These are phyloP conservation scores for Ambrosia artemisiifolia DNA, from an alignment of 129 eudicot species.

Conservation along the genomic window DNA sequence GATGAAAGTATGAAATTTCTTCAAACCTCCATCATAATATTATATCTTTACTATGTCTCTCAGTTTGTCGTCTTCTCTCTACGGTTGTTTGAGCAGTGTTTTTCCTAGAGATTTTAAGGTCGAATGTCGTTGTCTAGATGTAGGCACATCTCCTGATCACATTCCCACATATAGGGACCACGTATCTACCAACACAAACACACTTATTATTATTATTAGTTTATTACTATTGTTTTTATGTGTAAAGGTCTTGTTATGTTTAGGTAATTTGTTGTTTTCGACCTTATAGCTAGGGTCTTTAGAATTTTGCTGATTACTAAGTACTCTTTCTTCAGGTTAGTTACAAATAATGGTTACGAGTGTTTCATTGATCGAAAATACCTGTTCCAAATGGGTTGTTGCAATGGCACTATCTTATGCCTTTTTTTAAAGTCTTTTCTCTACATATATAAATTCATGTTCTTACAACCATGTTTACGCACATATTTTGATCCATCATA, in stretches of 20 bases:
- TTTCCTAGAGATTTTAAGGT: constrained; percentile 51
- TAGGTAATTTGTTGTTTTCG: constrained; percentile 42
- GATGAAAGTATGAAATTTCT: constrained; percentile 7
- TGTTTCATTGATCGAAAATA: neutral
- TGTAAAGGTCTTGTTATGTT: constrained; percentile 16
- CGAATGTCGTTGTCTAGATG: constrained; percentile 48
- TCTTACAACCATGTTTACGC: constrained; percentile 29
- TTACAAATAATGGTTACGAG: no score
- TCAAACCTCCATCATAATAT: constrained; percentile 22
- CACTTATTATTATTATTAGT: neutral
- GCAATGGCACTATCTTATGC: constrained; percentile 29
- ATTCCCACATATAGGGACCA: constrained; percentile 24
- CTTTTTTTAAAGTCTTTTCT: constrained; percentile 14
- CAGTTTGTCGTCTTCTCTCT: neutral
- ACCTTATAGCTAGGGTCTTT: neutral
- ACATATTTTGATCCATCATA: neutral
- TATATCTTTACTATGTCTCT: constrained; percentile 1
- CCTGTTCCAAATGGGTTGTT: constrained; percentile 21
- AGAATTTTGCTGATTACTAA: neutral
- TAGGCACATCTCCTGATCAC: constrained; percentile 38
- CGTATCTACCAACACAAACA: constrained; percentile 12
- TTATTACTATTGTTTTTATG: neutral
- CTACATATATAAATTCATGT: constrained; percentile 34
- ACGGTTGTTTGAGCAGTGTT: constrained; percentile 27
- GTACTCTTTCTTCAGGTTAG: neutral